Evolutionary conservation across 768 basidiomycete genomes (phyloP), one percentile per base, ranked within the genome.

Genomic region (Kwoniella dendrophila): DNA sequence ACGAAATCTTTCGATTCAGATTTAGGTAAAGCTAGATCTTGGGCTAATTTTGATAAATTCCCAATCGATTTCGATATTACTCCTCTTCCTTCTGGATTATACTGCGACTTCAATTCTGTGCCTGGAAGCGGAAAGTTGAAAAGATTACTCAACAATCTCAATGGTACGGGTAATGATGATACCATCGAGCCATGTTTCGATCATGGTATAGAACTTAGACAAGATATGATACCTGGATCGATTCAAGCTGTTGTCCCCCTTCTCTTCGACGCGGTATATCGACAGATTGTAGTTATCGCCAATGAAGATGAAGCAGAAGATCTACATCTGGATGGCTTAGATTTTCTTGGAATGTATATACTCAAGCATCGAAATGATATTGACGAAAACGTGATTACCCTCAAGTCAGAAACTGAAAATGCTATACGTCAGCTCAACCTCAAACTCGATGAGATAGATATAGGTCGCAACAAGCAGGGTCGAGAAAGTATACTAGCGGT

Each of bases 91-190:
- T 67, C 74, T n/a, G 77, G 75, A 2, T 45, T 78, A 14, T 61
- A 56, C 27, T 75, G 75, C 57, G 30, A 58, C 7, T 24, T 55
- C 3, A 32, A 78, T 1, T 78, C 81, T 8, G 85, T 86, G 64
- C 82, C 87, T 44, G 84, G 83, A 7, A 85, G 81, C 59, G 88
- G 88, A 0, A 81, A 83, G 70, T 83, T 92, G 18, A 75, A 82
- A 58, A 84, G 87, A 24, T 81, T 90, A 16, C 62, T 86, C 49
- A 70, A 81, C n/a, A 52, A 82, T 52, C 63, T 82, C 20, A 73
- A 77, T 22, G 71, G 77, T 30, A 3, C 16, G 14, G 18, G 24
- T 11, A 10, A 16, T 63, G 24, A 30, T 6, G 59, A 67, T 4
- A 75, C 80, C 26, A 54, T 68, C 10, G 61, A 70, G 12, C 54